Evolutionary conservation across 2,329 filamentous ascomycete genomes (phyloP).

Genomic region (Alternaria incomplexa): DNA sequence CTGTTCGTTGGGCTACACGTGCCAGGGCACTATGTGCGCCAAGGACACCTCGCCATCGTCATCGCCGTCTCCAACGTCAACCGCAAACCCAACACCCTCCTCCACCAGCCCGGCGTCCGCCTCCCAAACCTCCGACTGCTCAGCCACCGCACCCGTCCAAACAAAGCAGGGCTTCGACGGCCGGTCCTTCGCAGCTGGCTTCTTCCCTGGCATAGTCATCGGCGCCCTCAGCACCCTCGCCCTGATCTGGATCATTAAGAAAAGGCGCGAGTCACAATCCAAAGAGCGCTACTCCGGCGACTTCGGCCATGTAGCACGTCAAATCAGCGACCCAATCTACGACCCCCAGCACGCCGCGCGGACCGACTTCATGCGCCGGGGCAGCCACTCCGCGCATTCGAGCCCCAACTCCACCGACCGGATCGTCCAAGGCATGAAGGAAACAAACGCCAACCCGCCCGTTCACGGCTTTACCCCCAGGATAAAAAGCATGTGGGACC

Average conservation of each 20-base stretch:
- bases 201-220: conserved; percentile 47
- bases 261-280: conserved; percentile 36
- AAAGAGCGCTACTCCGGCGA: conserved; percentile 46
- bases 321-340: conserved; percentile 50
- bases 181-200: conserved; percentile 47
- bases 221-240: conserved; percentile 41
- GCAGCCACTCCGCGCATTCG: conserved; percentile 30
- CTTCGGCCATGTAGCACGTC: conserved; percentile 46
- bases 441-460: conserved; percentile 12
- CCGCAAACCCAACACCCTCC: conserved; percentile 29
- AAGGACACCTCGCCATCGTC: conserved; percentile 48
- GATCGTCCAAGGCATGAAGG: conserved; percentile 30
- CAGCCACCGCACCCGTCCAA: conserved; percentile 20
- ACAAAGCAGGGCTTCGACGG: conserved; percentile 35
- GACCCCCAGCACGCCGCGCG: conserved; percentile 43
- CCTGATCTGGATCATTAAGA: conserved; percentile 44
- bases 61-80: conserved; percentile 27
- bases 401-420: conserved; percentile 37
- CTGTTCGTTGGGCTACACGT: conserved; percentile 76
- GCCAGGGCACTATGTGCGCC: conserved; percentile 61
- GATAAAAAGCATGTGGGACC: conserved; percentile 46
- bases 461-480: conserved; percentile 36
- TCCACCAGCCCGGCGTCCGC: conserved; percentile 37
- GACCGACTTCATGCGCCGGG: conserved; percentile 46
- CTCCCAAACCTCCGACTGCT: conserved; percentile 37